phyloP scores from a whole-genome alignment of 208 protist species.

The Baffinella frigidus region DNA sequence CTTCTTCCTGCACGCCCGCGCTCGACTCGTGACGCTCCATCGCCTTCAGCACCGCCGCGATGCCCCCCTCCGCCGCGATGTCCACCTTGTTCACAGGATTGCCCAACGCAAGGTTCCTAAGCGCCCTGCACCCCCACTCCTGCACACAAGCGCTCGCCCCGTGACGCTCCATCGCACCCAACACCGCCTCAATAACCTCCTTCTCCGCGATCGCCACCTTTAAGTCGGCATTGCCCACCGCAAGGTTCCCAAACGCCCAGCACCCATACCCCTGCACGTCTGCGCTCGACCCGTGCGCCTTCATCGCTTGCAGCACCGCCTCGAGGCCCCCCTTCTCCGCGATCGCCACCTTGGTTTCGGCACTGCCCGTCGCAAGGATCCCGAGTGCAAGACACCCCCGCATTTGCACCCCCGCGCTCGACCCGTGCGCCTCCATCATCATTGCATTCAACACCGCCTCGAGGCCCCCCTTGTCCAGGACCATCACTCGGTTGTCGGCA shows the following conservation, averaged over 20 bases:
- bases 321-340: neutral
- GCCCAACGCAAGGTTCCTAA: conserved; percentile 5
- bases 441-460: neutral
- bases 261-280: neutral
- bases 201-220: conserved; percentile 18
- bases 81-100: neutral
- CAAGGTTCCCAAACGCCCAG: neutral
- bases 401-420: neutral
- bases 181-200: neutral
- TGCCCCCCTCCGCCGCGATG: neutral
- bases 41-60: neutral
- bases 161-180: conserved; percentile 9
- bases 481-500: neutral
- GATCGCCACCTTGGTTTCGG: neutral
- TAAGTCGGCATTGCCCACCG: neutral
- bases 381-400: conserved; percentile 9
- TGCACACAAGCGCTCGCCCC: neutral
- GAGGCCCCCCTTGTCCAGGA: neutral
- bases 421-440: neutral
- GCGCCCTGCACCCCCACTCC: conserved; percentile 39
- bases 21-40: neutral
- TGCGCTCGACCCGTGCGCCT: neutral
- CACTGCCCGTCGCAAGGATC: conserved; percentile 7
- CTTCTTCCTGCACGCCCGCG: neutral
- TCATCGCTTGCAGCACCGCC: neutral